phyloP scores from a whole-genome alignment of 148 eudicot genomes.

The Spergularia bocconei region DNA sequence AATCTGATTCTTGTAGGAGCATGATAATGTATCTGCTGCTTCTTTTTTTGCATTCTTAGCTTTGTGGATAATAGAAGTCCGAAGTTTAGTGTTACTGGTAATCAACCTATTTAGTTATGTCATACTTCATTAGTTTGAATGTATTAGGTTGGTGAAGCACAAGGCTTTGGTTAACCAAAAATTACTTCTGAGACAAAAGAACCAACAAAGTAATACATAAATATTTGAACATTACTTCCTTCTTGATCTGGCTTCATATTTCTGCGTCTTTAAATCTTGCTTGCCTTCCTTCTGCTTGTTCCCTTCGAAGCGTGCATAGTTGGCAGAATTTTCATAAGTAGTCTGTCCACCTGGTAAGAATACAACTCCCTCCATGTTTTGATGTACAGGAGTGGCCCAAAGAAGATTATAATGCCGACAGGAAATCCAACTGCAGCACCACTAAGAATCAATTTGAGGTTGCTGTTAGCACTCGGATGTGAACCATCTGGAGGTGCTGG shows the following conservation, averaged over 20 bases:
- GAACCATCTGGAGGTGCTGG: neutral
- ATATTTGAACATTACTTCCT: neutral
- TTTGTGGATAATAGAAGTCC: no score
- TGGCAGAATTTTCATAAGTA: conserved; percentile 9
- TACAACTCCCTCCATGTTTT: conserved; percentile 23
- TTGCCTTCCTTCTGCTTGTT: conserved; percentile 7
- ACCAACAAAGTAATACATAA: no score
- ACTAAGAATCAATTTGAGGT: conserved; percentile 4
- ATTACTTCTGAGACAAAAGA: no score
- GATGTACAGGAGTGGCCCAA: conserved; percentile 21
- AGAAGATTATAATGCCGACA: conserved; percentile 3
- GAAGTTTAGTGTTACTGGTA: no score
- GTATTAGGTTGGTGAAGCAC: no score
- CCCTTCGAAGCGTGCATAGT: neutral
- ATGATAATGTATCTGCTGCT: no score
- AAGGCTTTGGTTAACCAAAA: no score
- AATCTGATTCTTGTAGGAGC: no score
- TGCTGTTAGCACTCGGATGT: neutral
- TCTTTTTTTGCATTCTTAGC: no score
- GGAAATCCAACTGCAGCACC: conserved; percentile 22
- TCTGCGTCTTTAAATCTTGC: neutral
- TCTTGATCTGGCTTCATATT: neutral
- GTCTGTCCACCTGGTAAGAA: conserved; percentile 7
- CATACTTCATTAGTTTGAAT: no score
- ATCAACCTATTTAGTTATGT: no score